Percentiles rank a stretch among this genome's conserved stretches.
phyloP scores from a whole-genome alignment of 495 filamentous ascomycete species.

The Talaromyces stipitatus region DNA sequence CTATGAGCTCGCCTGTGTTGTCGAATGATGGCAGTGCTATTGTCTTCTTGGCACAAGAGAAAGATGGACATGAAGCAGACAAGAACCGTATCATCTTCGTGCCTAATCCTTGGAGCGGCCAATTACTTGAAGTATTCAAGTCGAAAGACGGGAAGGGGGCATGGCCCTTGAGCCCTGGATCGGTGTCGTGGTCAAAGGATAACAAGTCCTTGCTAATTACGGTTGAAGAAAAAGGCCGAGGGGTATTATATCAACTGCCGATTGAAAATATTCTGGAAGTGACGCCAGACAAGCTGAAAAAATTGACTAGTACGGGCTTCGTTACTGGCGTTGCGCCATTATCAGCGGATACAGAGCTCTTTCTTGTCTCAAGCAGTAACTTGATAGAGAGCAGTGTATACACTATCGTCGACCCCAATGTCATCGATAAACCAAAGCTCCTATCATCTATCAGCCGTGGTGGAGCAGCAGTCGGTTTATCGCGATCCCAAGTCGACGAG shows the following conservation, averaged over 20 bases:
- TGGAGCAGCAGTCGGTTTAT: conserved; percentile 65
- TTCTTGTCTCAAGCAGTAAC: conserved; percentile 59
- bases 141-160: conserved; percentile 52
- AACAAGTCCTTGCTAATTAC: conserved; percentile 56
- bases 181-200: conserved; percentile 58
- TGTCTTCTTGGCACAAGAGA: conserved; percentile 74
- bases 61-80: conserved; percentile 84
- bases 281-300: conserved; percentile 43
- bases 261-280: conserved; percentile 41
- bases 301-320: conserved; percentile 52
- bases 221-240: conserved; percentile 59
- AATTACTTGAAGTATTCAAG: conserved; percentile 52
- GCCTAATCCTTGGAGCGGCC: conserved; percentile 48
- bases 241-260: conserved; percentile 56
- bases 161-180: conserved; percentile 63
- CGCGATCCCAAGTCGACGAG: conserved; percentile 51
- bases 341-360: conserved; percentile 33
- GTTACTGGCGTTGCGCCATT: conserved; percentile 52
- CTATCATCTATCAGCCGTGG: conserved; percentile 61
- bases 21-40: conserved; percentile 64
- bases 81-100: conserved; percentile 71
- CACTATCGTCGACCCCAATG: conserved; percentile 47
- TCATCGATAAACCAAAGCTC: conserved; percentile 27
- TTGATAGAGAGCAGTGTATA: conserved; percentile 64
- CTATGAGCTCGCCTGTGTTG: conserved; percentile 67